Evolutionary conservation across 2,329 filamentous ascomycete genomes (phyloP), one percentile per base, ranked within the genome.

Genomic region (Alternaria sp.): DNA sequence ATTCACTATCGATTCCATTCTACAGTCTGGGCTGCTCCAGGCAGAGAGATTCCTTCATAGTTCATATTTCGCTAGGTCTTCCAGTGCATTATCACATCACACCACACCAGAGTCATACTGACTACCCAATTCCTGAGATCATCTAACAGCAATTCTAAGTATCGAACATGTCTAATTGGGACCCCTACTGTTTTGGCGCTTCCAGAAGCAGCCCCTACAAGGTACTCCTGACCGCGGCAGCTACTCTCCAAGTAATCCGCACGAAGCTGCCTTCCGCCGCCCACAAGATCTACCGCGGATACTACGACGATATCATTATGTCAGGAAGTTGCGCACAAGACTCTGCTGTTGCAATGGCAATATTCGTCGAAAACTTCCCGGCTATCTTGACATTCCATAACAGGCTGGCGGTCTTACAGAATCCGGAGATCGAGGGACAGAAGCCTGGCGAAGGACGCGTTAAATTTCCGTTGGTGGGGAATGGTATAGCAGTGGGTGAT

Each of bases 221-320:
- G 0, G 18, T 53, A 39, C 24, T 38, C 0, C 9, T 30, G 18
- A 28, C 26, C 9, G 51, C 43, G 11, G 26, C 42, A 53, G 51
- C 26, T 18, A 26, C 5, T 2, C 26, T 53, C 16, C 16, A 8
- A 7, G 12, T 1, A 3, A 14, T 14, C 4, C 18, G 28, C n/a
- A 53, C 18, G 28, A n/a, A 53, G 9, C 12, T 53, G 4, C 39
- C 51, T 30, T 3, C 51, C 18, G 5, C n/a, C 18, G 38, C 3
- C 4, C 26, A 38, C 2, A n/a, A 8, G 1, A 22, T 43, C 4
- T 43, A 53, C 18, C 24, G 26, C 24, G 51, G 41, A 8, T 53
- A 53, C 11, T 53, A 43, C 32, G 36, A 38, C 24, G 51, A 53
- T n/a, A 39, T 53, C 14, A 53, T 43, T 43, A 18, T 11, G 14